A percentile compares a stretch with the other conserved stretches of the same genome.
These are phyloP conservation scores for Babjeviella inositovora DNA, from an alignment of 805 yeast species.

Conservation along the genomic window DNA sequence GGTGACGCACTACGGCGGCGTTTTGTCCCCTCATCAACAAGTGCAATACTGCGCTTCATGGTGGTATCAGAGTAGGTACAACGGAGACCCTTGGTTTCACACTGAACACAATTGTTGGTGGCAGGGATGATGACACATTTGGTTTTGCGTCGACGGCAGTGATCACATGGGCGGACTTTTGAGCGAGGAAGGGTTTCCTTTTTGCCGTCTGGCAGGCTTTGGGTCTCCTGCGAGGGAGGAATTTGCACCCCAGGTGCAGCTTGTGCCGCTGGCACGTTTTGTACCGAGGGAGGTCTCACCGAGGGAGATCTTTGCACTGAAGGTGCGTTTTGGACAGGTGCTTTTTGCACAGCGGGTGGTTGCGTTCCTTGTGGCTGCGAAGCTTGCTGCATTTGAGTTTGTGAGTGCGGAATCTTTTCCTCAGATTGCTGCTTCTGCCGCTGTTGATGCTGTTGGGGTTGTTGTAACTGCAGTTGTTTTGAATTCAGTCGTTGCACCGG, in stretches of 20 bases:
- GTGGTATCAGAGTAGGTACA: slow-evolving; percentile 59
- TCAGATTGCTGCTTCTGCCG: slow-evolving; percentile 2
- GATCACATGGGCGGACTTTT: slow-evolving; percentile 60
- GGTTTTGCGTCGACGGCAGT: slow-evolving; percentile 66
- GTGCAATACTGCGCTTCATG: slow-evolving; percentile 10
- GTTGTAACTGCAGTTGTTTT: slow-evolving; percentile 4
- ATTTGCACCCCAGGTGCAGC: slow-evolving; percentile 1
- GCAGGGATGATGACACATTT: slow-evolving; percentile 61
- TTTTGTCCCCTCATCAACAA: slow-evolving; percentile 5
- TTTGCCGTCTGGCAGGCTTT: slow-evolving; percentile 1
- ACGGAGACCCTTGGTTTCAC: slow-evolving; percentile 55
- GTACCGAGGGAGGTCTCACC: neutral
- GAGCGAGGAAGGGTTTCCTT: slow-evolving; percentile 17
- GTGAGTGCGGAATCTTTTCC: slow-evolving; percentile 1
- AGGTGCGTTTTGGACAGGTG: slow-evolving; percentile 1
- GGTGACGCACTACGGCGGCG: slow-evolving; percentile 4
- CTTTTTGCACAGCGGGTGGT: slow-evolving; percentile 1
- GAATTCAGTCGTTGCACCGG: no score
- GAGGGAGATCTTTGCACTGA: slow-evolving; percentile 2
- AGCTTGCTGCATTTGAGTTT: slow-evolving; percentile 1
- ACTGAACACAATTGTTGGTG: slow-evolving; percentile 51
- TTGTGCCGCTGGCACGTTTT: neutral
- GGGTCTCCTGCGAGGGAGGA: slow-evolving; percentile 1
- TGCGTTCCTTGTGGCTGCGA: slow-evolving; percentile 1
- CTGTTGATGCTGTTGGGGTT: slow-evolving; percentile 3